Percentiles rank a stretch among this genome's conserved stretches.
These are phyloP conservation scores for Botrytis pseudocinerea DNA, from an alignment of 2,329 filamentous ascomycete genomes.

Conservation along the genomic window DNA sequence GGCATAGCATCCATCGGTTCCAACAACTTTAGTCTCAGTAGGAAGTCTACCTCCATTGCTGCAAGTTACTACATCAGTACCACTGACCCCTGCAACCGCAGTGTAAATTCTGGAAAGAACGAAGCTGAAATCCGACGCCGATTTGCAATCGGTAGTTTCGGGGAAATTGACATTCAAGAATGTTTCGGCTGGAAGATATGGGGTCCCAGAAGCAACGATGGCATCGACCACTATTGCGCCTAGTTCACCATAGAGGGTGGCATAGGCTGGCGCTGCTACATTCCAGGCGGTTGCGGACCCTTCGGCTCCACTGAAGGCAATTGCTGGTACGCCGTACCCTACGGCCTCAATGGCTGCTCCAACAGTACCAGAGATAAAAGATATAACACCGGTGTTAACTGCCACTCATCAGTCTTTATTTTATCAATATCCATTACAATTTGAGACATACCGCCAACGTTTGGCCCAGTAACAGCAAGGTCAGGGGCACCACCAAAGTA, in stretches of 20 bases:
- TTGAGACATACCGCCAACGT: slow-evolving; percentile 8
- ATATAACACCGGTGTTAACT: slow-evolving; percentile 18
- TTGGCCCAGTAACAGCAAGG: slow-evolving; percentile 15
- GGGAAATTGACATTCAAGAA: slow-evolving; percentile 13
- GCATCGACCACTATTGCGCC: background rate
- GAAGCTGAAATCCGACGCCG: slow-evolving; percentile 7
- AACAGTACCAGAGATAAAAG: slow-evolving; percentile 8
- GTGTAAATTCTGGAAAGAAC: slow-evolving; percentile 12
- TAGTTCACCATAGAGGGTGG: slow-evolving; percentile 14
- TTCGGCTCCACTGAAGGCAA: slow-evolving; percentile 18
- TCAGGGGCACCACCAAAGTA: slow-evolving; percentile 13
- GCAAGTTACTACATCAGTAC: slow-evolving; percentile 6
- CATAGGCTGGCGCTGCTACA: background rate
- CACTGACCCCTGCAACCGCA: background rate
- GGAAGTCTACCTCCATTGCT: slow-evolving; percentile 17
- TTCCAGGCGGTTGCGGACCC: slow-evolving; percentile 8
- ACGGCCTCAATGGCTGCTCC: slow-evolving; percentile 14
- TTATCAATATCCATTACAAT: background rate
- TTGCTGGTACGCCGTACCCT: background rate
- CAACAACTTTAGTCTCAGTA: slow-evolving; percentile 1
- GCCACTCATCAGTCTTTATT: background rate
- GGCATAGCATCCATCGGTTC: slow-evolving; percentile 14
- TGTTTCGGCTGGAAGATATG: background rate
- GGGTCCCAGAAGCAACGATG: slow-evolving; percentile 2
- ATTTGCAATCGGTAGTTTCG: background rate